Conservation (phyloP, 2,329 filamentous ascomycete genomes). For the Hortaea sp. region DNA sequence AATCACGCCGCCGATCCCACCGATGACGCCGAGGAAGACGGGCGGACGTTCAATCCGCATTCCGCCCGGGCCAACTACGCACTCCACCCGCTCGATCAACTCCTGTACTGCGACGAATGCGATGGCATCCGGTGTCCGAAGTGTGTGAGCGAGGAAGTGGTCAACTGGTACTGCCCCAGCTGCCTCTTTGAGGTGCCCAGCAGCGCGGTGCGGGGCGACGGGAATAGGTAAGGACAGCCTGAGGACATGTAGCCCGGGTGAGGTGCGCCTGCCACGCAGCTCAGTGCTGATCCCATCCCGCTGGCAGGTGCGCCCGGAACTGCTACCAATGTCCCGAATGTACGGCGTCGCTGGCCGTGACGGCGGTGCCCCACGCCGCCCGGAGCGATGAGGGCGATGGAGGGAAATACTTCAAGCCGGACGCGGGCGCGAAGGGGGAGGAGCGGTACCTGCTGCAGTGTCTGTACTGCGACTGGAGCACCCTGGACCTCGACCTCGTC, state of each 20-base stretch:
- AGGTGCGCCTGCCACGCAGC: background rate
- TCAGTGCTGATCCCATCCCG: background rate
- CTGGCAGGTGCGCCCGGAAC: slow-evolving; percentile 58
- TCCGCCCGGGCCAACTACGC: slow-evolving; percentile 80
- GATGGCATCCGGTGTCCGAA: slow-evolving; percentile 89
- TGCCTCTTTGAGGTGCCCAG: slow-evolving; percentile 94
- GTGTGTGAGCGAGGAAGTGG: slow-evolving; percentile 86
- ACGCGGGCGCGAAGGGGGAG: slow-evolving; percentile 5
- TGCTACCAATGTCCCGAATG: slow-evolving; percentile 94
- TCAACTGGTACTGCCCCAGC: slow-evolving; percentile 89
- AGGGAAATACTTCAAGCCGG: slow-evolving; percentile 9
- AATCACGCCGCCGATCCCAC: slow-evolving; percentile 24
- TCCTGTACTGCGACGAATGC: slow-evolving; percentile 95
- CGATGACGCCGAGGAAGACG: slow-evolving; percentile 38
- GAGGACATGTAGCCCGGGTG: slow-evolving; percentile 10
- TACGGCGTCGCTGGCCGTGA: slow-evolving; percentile 67
- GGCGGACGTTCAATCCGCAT: slow-evolving; percentile 75
- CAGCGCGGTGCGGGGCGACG: slow-evolving; percentile 83
- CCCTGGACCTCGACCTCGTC: slow-evolving; percentile 76
- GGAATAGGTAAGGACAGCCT: slow-evolving; percentile 59
- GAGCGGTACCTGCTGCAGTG: slow-evolving; percentile 64
- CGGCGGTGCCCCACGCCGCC: slow-evolving; percentile 52
- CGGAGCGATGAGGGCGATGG: background rate
- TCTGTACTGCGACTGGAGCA: slow-evolving; percentile 87
- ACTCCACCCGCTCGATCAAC: slow-evolving; percentile 82